Evolutionary conservation across 148 eudicot species (phyloP).

Genomic region (Nyssa sinensis): DNA sequence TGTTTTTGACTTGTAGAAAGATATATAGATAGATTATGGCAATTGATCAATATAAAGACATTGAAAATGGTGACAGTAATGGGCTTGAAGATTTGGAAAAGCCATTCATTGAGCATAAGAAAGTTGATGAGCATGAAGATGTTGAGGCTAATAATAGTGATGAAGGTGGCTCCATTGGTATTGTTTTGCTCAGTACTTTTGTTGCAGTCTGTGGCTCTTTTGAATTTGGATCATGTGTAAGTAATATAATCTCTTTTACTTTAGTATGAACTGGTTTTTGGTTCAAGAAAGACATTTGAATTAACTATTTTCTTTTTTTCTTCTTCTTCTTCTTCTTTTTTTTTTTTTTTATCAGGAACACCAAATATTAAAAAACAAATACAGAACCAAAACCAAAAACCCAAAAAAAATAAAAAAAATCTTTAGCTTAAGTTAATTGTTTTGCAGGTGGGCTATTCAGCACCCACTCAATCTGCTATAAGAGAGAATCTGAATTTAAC

Average conservation of each 20-base stretch:
- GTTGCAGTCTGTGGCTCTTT: slow-evolving; percentile 84
- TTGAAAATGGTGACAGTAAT: slow-evolving; percentile 32
- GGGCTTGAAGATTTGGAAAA: slow-evolving; percentile 43
- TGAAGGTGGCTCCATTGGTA: slow-evolving; percentile 41
- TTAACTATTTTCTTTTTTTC: not conserved
- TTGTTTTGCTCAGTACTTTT: slow-evolving; percentile 62
- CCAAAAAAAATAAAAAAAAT: not conserved
- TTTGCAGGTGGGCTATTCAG: slow-evolving; percentile 84
- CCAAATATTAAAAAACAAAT: not conserved
- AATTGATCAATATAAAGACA: slow-evolving; percentile 40
- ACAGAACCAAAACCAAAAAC: not conserved
- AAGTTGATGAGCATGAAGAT: slow-evolving; percentile 17
- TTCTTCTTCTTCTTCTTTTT: not conserved
- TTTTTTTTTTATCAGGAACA: slow-evolving; percentile 10
- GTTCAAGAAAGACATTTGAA: not conserved
- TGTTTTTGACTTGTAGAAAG: not conserved
- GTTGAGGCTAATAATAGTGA: slow-evolving; percentile 9
- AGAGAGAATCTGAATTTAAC: slow-evolving; percentile 63
- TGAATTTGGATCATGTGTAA: slow-evolving; percentile 80
- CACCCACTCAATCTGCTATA: slow-evolving; percentile 77
- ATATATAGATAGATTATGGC: slow-evolving; percentile 33
- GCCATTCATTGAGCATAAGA: slow-evolving; percentile 38
- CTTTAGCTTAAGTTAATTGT: slow-evolving; percentile 24
- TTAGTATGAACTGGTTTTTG: not conserved
- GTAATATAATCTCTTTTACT: slow-evolving; percentile 15